A percentile compares a stretch with the other conserved stretches of the same genome.
Evolutionary conservation across 345 rosid species (phyloP).

Genomic region (Syzygium jambos): DNA sequence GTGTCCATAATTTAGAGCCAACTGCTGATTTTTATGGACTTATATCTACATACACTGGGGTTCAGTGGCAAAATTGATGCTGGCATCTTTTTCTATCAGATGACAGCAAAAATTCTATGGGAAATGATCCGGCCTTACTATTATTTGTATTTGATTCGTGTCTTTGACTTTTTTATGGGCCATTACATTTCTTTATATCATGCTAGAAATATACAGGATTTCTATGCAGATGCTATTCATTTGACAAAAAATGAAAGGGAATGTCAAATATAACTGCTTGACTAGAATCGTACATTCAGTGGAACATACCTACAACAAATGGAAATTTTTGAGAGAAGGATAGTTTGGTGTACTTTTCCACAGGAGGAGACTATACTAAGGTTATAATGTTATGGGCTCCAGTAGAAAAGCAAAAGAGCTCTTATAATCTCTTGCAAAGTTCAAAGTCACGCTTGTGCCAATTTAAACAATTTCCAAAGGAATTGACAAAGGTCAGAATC

Average conservation of each 20-base stretch:
- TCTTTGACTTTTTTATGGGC: not conserved
- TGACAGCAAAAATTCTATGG: not conserved
- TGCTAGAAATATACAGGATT: not conserved
- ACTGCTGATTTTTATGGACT: not conserved
- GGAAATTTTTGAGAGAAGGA: not conserved
- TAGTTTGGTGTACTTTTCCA: not conserved
- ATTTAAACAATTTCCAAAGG: not conserved
- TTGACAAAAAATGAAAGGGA: not conserved
- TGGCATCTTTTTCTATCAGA: not conserved
- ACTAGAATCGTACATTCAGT: not conserved
- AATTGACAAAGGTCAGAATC: not conserved
- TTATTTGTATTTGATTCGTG: not conserved
- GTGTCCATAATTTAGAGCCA: not conserved
- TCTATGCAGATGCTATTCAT: not conserved
- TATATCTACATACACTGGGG: not conserved
- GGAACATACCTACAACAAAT: not conserved
- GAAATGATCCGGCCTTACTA: not conserved
- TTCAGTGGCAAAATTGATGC: not conserved
- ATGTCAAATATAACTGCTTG: not conserved
- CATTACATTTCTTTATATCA: not conserved
- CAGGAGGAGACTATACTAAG: not conserved
- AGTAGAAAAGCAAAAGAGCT: not conserved
- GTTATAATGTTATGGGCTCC: not conserved
- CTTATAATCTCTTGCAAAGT: not conserved
- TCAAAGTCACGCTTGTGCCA: not conserved